Conservation (phyloP, 2,329 filamentous ascomycete genomes). For the Endoconidiophora laricicola region DNA sequence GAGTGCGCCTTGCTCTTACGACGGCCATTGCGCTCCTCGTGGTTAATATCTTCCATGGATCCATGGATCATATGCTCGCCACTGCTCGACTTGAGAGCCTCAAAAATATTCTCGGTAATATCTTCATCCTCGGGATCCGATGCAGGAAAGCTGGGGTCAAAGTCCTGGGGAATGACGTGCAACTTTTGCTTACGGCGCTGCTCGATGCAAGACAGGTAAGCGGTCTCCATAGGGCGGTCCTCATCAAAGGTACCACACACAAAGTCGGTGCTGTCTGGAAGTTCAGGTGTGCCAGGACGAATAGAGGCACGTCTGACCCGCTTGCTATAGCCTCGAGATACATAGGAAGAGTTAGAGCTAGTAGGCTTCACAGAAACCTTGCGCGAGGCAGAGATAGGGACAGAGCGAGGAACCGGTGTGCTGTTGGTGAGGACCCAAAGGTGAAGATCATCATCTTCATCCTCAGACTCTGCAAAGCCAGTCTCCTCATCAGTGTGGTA, state of each 20-base stretch:
- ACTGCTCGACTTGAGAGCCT: constrained; percentile 20
- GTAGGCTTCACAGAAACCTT: constrained; percentile 3
- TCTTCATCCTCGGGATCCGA: constrained; percentile 72
- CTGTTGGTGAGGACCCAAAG: constrained; percentile 38
- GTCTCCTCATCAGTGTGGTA: constrained; percentile 60
- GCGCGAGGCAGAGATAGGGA: background rate
- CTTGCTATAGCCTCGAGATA: constrained; percentile 26
- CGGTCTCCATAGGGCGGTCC: constrained; percentile 84
- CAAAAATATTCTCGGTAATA: constrained; percentile 54
- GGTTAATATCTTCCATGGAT: constrained; percentile 48
- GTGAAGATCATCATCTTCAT: constrained; percentile 45
- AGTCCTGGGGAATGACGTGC: constrained; percentile 77
- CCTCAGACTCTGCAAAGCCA: constrained; percentile 52
- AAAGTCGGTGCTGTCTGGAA: constrained; percentile 95
- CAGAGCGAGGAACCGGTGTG: constrained; percentile 5
- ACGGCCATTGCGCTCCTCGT: constrained; percentile 34
- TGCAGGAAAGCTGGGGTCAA: constrained; percentile 91
- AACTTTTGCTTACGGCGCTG: constrained; percentile 69
- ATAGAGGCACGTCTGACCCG: constrained; percentile 33
- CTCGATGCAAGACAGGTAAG: constrained; percentile 73
- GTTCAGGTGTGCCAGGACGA: constrained; percentile 56
- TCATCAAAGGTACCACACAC: constrained; percentile 97
- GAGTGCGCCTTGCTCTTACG: constrained; percentile 34
- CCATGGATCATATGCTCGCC: constrained; percentile 36
- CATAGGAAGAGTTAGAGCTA: constrained; percentile 43